These are phyloP conservation scores for Umbelopsis sp. DNA, from an alignment of 371 early-diverging fungal genomes.

Conservation along the genomic window DNA sequence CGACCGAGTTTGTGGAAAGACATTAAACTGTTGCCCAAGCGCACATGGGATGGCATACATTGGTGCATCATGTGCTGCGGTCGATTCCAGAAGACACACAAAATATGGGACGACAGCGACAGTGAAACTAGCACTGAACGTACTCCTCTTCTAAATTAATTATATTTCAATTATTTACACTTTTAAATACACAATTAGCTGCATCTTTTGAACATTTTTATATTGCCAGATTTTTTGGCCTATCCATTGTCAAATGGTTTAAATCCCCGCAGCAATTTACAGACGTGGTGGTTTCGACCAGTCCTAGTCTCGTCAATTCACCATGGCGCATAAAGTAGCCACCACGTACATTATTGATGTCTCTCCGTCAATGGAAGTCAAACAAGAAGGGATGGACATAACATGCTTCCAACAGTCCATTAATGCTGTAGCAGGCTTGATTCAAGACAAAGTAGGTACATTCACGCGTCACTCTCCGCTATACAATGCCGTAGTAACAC, in stretches of 20 bases:
- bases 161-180: too few relatives aligned
- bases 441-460: slow-evolving; percentile 45
- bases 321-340: slow-evolving; percentile 64
- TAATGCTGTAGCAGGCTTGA: slow-evolving; percentile 33
- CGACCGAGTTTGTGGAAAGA: slow-evolving; percentile 35
- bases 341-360: slow-evolving; percentile 67
- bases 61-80: slow-evolving; percentile 3
- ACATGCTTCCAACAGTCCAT: slow-evolving; percentile 51
- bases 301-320: neutral
- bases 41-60: neutral
- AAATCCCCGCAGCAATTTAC: neutral
- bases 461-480: slow-evolving; percentile 36
- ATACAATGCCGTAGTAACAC: neutral
- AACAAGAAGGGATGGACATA: slow-evolving; percentile 32
- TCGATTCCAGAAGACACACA: slow-evolving; percentile 1
- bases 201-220: too few relatives aligned
- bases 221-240: too few relatives aligned
- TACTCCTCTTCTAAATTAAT: slow-evolving; percentile 14
- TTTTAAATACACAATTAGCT: too few relatives aligned
- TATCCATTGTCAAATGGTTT: too few relatives aligned
- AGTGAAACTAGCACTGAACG: slow-evolving; percentile 2
- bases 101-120: neutral
- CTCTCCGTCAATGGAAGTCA: slow-evolving; percentile 48
- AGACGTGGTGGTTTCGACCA: neutral
- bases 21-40: slow-evolving; percentile 20